Evolutionary conservation across 2,329 filamentous ascomycete species (phyloP).

Genomic region (Colletotrichum sp.): DNA sequence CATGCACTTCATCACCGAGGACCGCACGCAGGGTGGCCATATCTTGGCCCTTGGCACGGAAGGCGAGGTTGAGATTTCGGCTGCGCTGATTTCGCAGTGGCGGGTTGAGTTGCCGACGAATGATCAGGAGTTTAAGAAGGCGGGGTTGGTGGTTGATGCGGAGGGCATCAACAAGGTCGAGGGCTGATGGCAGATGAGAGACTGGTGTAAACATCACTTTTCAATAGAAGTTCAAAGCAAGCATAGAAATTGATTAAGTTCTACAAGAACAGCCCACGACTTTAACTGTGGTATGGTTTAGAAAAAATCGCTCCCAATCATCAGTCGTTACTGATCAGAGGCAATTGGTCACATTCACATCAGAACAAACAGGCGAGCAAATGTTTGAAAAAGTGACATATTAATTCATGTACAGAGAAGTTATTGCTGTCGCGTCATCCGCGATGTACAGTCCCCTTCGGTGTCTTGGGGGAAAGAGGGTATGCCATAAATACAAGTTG

Average conservation of each 20-base stretch:
- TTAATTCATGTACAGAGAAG: neutral
- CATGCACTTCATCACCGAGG: conserved; percentile 37
- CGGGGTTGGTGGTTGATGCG: conserved; percentile 29
- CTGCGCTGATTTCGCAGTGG: conserved; percentile 31
- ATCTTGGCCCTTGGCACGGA: conserved; percentile 34
- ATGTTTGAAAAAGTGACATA: neutral
- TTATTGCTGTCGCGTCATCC: neutral
- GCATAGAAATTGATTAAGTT: neutral
- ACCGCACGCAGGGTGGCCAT: conserved; percentile 34
- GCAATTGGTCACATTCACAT: neutral
- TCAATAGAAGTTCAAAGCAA: neutral
- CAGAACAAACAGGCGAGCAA: fast-evolving
- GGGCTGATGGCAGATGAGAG: conserved; percentile 22
- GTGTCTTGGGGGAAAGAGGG: neutral
- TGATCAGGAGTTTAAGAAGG: conserved; percentile 36
- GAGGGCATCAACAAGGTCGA: conserved; percentile 34
- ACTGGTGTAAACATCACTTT: neutral
- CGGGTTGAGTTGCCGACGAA: conserved; percentile 35
- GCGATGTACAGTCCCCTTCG: neutral
- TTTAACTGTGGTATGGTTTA: too few relatives aligned
- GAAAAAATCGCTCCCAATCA: neutral
- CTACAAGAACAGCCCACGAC: neutral
- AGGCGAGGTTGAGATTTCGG: conserved; percentile 32
- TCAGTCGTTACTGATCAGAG: fast-evolving
- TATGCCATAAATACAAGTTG: neutral